Base-by-base conservation (phyloP, 2,329 filamentous ascomycete species). In the Dactylonectria macrodidyma region DNA sequence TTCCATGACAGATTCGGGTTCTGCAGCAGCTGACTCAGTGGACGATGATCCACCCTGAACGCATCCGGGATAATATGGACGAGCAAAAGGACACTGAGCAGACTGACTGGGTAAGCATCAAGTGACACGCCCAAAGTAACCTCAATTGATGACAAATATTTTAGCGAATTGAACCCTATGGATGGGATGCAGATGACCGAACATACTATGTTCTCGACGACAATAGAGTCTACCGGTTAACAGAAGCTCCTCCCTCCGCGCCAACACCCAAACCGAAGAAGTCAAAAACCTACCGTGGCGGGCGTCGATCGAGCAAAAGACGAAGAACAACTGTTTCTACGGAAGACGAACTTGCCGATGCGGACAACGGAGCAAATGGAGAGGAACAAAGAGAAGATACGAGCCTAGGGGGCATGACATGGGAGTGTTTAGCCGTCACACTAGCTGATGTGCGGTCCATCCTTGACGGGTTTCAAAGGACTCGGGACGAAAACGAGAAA, bases 131-230 rank as follows among this genome's bases (percentile, higher is more conserved):
- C 4, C 4, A 16, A 16, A 22, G 22, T 3, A 50, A 36, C 14
- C 1, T 1, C 30, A 30, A 24, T 46, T 30, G 67, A 68, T 79
- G 64, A 80, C 48, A 24, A 8, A 7, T 14, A 5, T 26, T 22
- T 9, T 60, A 92, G 90, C 86, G 91, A 67, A 94, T 96, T 72
- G 93, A 95, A 76, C 92, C 93, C 0, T 91, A 92, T 69, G 96
- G 96, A 10, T 98, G 94, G 90, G 96, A 99, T 79, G 87, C 90
- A 24, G 87, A 97, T 54, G 95, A 97, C 71, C 91, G 94, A 44
- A 91, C 91, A 41, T 97, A 98, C 78, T 97, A 92, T 77, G 91
- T 98, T 3, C 88, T 99, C 3, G 95, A 98, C 75, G 96, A 99
- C 79, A 97, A 98, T 75, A 90, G 96, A 69, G 85, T 99, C 48